Evolutionary conservation across 495 filamentous ascomycete genomes (phyloP).

Genomic region (Aspergillus incahuasiensis): DNA sequence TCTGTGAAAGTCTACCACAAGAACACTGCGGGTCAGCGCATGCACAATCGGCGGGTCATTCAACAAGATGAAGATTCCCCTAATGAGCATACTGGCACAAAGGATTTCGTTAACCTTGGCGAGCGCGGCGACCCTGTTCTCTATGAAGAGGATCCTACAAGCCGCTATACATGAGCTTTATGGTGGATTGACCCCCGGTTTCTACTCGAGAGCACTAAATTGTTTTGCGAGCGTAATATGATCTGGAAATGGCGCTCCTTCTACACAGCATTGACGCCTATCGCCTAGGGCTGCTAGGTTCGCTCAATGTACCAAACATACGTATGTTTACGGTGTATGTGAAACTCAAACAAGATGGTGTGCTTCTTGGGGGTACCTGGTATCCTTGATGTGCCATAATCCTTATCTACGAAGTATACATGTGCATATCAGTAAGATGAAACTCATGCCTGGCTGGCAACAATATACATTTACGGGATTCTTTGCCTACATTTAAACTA

Average conservation of each 20-base stretch:
- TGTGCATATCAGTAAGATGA: too few species aligned
- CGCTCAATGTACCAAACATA: too few species aligned
- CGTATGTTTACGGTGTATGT: too few species aligned
- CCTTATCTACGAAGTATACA: too few species aligned
- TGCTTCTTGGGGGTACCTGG: too few species aligned
- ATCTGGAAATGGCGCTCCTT: not conserved
- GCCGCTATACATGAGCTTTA: slow-evolving; percentile 28
- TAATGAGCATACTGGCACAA: slow-evolving; percentile 56
- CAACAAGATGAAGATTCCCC: slow-evolving; percentile 53
- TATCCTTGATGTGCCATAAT: too few species aligned
- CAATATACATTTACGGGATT: too few species aligned
- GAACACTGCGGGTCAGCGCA: slow-evolving; percentile 54
- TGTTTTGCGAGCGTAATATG: not conserved
- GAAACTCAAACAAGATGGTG: too few species aligned
- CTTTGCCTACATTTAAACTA: too few species aligned
- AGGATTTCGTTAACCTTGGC: slow-evolving; percentile 76
- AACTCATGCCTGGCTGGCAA: too few species aligned
- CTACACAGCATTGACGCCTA: not conserved
- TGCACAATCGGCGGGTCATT: slow-evolving; percentile 31
- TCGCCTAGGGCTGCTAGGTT: not conserved
- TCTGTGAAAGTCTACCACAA: slow-evolving; percentile 75
- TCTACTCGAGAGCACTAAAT: too few species aligned
- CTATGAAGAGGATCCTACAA: slow-evolving; percentile 59
- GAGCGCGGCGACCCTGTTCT: slow-evolving; percentile 76
- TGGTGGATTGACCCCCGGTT: too few species aligned